Evolutionary conservation across 2,329 filamentous ascomycete species (phyloP).

Genomic region (Xylariaceae sp.): DNA sequence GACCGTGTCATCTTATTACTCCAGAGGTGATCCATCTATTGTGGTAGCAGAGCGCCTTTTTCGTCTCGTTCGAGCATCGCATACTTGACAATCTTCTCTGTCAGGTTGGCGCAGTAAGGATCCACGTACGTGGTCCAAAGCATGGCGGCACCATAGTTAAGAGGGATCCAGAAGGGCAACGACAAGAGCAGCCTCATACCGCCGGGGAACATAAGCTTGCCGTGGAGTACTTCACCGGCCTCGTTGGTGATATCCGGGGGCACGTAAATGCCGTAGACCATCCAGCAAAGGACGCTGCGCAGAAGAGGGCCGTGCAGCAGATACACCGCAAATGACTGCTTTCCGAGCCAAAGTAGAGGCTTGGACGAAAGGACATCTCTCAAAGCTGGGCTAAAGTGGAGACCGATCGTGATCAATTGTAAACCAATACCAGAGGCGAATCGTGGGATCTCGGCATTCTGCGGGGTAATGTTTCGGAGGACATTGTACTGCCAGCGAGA

Average conservation of each 20-base stretch:
- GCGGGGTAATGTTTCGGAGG: constrained; percentile 42
- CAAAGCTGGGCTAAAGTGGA: constrained; percentile 34
- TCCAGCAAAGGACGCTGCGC: constrained; percentile 56
- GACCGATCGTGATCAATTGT: constrained; percentile 29
- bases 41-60: constrained; percentile 30
- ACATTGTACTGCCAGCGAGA: constrained; percentile 42
- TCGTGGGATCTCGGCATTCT: constrained; percentile 43
- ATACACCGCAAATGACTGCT: constrained; percentile 62
- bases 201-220: constrained; percentile 36
- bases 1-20: neutral
- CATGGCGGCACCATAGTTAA: constrained; percentile 44
- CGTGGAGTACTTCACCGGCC: constrained; percentile 33
- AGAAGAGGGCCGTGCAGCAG: constrained; percentile 60
- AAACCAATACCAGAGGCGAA: constrained; percentile 36
- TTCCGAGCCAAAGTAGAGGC: constrained; percentile 58
- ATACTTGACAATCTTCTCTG: constrained; percentile 35
- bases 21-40: constrained; percentile 13
- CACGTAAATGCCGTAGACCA: constrained; percentile 47
- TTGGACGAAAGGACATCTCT: constrained; percentile 52
- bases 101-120: constrained; percentile 44
- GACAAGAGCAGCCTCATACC: constrained; percentile 34
- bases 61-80: constrained; percentile 30
- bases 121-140: constrained; percentile 53
- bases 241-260: constrained; percentile 35
- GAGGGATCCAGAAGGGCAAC: constrained; percentile 42